Evolutionary conservation across 2,329 filamentous ascomycete species (phyloP).

Genomic region (Aspergillus transmontanensis): DNA sequence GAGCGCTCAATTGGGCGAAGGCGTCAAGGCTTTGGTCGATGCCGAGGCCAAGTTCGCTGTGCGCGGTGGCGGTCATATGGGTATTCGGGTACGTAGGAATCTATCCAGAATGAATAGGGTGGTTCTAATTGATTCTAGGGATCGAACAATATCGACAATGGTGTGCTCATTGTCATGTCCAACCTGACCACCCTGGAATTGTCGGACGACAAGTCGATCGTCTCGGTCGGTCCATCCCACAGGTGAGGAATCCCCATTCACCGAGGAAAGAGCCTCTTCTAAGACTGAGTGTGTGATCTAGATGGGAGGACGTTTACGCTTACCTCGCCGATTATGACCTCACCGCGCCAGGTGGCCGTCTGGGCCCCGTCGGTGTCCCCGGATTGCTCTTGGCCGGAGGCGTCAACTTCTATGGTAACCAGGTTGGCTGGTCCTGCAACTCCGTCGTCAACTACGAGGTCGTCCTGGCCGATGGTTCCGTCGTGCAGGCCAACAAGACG

Average conservation of each 20-base stretch:
- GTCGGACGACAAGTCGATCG: constrained; percentile 29
- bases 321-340: constrained; percentile 25
- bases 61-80: constrained; percentile 40
- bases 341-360: constrained; percentile 29
- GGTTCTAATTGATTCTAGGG: constrained; percentile 20
- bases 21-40: constrained; percentile 22
- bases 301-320: constrained; percentile 41
- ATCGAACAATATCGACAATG: constrained; percentile 36
- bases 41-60: constrained; percentile 34
- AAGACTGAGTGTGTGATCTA: background rate
- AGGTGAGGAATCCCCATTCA: constrained; percentile 19
- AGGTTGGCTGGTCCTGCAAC: constrained; percentile 33
- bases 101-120: background rate
- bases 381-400: constrained; percentile 33
- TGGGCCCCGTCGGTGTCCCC: constrained; percentile 32
- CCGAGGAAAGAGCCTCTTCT: background rate
- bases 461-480: constrained; percentile 41
- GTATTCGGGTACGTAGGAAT: constrained; percentile 26
- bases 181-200: constrained; percentile 31
- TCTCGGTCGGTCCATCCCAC: constrained; percentile 33
- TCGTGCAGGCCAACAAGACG: constrained; percentile 39
- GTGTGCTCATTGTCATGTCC: constrained; percentile 38
- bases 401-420: constrained; percentile 32
- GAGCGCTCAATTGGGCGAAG: constrained; percentile 27
- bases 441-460: constrained; percentile 36